These are phyloP conservation scores for Solanum lycopersicoides DNA, from an alignment of 257 asterid species.

Conservation along the genomic window DNA sequence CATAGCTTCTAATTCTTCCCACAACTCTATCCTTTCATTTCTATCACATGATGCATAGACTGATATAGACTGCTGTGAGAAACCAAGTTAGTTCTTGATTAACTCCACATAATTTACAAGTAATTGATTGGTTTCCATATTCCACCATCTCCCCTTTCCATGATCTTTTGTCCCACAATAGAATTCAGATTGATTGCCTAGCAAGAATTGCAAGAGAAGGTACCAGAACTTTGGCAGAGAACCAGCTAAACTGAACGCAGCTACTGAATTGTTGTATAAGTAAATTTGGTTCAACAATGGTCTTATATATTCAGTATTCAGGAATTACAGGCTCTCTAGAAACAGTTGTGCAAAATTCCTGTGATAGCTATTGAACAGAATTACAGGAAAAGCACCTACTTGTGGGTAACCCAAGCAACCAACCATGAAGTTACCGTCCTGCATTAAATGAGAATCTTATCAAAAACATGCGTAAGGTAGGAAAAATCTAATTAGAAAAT, in stretches of 20 bases:
- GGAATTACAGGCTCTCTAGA: neutral
- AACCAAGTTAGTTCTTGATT: no score
- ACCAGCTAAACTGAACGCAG: neutral
- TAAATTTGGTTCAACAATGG: neutral
- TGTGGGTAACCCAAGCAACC: conserved; percentile 96
- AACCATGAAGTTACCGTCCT: conserved; percentile 99
- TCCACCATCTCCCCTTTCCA: no score
- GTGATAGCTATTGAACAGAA: neutral
- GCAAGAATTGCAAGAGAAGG: neutral
- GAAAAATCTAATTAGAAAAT: neutral
- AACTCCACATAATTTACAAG: no score
- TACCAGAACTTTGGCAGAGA: neutral
- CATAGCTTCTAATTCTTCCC: no score
- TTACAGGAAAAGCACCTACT: conserved; percentile 35
- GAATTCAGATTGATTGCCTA: neutral
- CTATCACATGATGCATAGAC: no score
- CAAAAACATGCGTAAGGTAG: neutral
- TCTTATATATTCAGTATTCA: neutral
- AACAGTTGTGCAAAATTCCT: neutral
- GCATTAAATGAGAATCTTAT: conserved; percentile 18
- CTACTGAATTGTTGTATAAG: neutral
- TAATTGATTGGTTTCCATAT: no score
- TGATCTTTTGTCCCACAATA: neutral
- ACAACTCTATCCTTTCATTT: no score
- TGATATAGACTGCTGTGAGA: no score